A percentile compares a stretch with the other conserved stretches of the same genome.
phyloP scores from a whole-genome alignment of 2,329 filamentous ascomycete genomes.

The Scedosporium boydii region DNA sequence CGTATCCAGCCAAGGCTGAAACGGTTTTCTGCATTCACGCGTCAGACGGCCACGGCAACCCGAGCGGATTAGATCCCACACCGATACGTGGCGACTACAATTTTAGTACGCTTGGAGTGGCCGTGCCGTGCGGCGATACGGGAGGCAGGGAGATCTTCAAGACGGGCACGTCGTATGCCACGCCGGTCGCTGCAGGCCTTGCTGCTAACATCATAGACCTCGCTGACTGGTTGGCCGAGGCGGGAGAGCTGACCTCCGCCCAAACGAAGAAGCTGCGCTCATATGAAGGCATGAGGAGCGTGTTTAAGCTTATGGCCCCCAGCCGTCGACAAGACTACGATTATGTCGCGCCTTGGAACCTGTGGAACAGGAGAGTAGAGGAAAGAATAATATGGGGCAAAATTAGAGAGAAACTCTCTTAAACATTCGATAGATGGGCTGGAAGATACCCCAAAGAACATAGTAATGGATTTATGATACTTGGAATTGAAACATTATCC shows the following conservation, averaged over 20 bases:
- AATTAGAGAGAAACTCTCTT: not conserved
- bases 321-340: not conserved
- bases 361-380: not conserved
- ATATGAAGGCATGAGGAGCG: not conserved
- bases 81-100: not conserved
- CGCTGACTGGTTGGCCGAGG: not conserved
- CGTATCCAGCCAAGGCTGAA: constrained; percentile 10
- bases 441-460: not conserved
- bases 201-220: constrained; percentile 5
- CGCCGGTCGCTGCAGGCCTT: constrained; percentile 10
- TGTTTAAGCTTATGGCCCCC: not conserved
- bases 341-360: not conserved
- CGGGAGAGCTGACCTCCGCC: not conserved
- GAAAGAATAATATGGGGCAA: not conserved
- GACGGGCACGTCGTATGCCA: constrained; percentile 12
- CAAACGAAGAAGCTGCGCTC: not conserved
- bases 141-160: not conserved
- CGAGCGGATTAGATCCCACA: constrained; percentile 11
- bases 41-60: constrained; percentile 8
- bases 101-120: not conserved
- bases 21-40: constrained; percentile 12
- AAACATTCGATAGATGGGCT: not conserved
- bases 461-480: not conserved
- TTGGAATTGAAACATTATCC: not conserved
- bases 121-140: not conserved